A percentile compares a stretch with the other conserved stretches of the same genome.
These are phyloP conservation scores for Quercus gilva DNA, from an alignment of 306 rosid species.

Conservation along the genomic window DNA sequence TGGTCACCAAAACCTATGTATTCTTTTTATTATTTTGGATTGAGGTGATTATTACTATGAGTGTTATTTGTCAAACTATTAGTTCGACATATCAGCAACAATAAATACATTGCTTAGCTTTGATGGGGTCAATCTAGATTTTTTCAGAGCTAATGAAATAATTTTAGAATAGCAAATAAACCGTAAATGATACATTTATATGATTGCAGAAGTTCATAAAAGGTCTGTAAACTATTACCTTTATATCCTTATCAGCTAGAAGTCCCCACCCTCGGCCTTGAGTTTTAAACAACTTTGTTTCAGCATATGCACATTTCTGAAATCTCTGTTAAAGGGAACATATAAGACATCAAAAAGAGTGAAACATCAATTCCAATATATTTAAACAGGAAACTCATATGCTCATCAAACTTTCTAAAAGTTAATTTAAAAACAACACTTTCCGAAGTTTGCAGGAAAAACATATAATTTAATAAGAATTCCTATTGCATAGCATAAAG, in stretches of 20 bases:
- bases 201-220: slow-evolving; percentile 8
- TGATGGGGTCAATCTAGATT: too few relatives aligned
- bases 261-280: slow-evolving; percentile 97
- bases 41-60: too few relatives aligned
- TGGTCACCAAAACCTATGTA: too few relatives aligned
- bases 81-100: too few relatives aligned
- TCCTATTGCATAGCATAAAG: slow-evolving; percentile 1
- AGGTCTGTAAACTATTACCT: slow-evolving; percentile 46
- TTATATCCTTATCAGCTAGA: slow-evolving; percentile 75
- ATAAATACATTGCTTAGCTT: too few relatives aligned
- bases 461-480: not conserved
- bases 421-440: not conserved
- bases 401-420: not conserved
- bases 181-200: slow-evolving; percentile 1
- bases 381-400: slow-evolving; percentile 13
- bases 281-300: slow-evolving; percentile 81
- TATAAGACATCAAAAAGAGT: slow-evolving; percentile 21
- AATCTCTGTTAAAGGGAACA: slow-evolving; percentile 59
- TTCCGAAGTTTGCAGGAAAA: not conserved
- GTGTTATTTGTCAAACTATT: too few relatives aligned
- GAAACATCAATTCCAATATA: slow-evolving; percentile 15
- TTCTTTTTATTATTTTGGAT: too few relatives aligned
- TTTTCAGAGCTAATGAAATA: not conserved
- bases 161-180: not conserved
- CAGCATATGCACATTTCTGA: slow-evolving; percentile 85